Evolutionary conservation across 371 early-diverging fungal genomes (phyloP).

Genomic region (Mortierella sp.): DNA sequence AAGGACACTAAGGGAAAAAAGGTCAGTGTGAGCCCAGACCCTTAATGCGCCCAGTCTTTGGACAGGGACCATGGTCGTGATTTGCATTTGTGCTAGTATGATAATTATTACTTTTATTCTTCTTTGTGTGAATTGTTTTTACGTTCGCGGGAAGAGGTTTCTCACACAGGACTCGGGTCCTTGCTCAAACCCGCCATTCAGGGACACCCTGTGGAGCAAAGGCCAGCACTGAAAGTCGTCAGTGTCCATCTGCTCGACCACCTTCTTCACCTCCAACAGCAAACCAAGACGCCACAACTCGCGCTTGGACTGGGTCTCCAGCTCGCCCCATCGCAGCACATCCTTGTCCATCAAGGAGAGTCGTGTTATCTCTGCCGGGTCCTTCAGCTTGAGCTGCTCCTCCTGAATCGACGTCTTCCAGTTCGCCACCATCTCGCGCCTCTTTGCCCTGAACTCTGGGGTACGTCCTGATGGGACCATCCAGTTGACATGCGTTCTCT

Average conservation of each 20-base stretch:
- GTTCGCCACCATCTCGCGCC: background rate
- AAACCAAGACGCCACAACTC: slow-evolving; percentile 1
- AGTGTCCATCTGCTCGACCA: background rate
- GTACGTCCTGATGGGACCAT: background rate
- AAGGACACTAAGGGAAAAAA: too few relatives aligned
- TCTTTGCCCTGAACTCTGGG: background rate
- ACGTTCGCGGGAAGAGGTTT: background rate
- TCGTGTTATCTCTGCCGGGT: background rate
- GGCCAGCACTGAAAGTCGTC: background rate
- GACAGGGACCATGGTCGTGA: too few relatives aligned
- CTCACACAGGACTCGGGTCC: background rate
- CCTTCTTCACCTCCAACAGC: background rate
- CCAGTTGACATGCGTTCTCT: background rate
- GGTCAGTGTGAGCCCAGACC: too few relatives aligned
- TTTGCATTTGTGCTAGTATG: too few relatives aligned
- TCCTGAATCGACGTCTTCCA: background rate
- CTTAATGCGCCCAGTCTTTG: too few relatives aligned
- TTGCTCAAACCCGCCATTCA: background rate
- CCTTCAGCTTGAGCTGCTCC: background rate
- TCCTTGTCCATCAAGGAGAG: background rate
- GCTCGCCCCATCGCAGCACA: background rate
- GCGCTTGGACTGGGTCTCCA: background rate
- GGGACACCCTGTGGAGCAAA: background rate
- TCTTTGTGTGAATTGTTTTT: too few relatives aligned
- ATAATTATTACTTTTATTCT: too few relatives aligned